Conservation (phyloP, 352 stramenopile genomes). For the Phytophthora chlamydospora region DNA sequence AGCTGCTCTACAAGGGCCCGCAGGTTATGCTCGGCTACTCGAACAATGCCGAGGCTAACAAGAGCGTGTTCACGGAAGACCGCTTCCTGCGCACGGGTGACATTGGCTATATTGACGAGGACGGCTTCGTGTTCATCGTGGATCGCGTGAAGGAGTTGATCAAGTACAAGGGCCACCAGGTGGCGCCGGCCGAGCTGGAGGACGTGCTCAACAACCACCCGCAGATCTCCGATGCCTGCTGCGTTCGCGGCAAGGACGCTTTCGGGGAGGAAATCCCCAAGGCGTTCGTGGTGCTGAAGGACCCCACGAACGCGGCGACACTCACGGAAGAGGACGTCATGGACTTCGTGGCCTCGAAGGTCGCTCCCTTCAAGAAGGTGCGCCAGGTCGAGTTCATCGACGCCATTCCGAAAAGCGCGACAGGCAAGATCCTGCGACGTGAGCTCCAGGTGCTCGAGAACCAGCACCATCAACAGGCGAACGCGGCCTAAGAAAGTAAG, state of each 20-base stretch:
- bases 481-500: conserved; percentile 7
- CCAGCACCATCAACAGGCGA: conserved; percentile 30
- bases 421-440: conserved; percentile 92
- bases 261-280: conserved; percentile 88
- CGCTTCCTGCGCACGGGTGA: conserved; percentile 91
- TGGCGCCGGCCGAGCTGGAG: conserved; percentile 93
- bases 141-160: conserved; percentile 95
- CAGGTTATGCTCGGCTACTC: conserved; percentile 95
- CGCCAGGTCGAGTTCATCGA: conserved; percentile 86
- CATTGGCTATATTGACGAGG: conserved; percentile 90
- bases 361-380: conserved; percentile 91
- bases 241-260: conserved; percentile 65
- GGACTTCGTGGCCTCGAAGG: conserved; percentile 81
- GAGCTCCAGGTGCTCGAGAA: conserved; percentile 68
- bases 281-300: conserved; percentile 89
- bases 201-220: conserved; percentile 87
- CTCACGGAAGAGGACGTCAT: conserved; percentile 78
- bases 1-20: conserved; percentile 88
- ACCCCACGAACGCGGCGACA: conserved; percentile 31
- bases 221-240: conserved; percentile 79
- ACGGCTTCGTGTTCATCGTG: conserved; percentile 92
- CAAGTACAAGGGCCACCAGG: conserved; percentile 94
- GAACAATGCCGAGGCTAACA: conserved; percentile 86
- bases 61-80: conserved; percentile 72
- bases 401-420: conserved; percentile 87